Evolutionary conservation across 352 stramenopile species (phyloP).

Genomic region (Plasmopara viticola): DNA sequence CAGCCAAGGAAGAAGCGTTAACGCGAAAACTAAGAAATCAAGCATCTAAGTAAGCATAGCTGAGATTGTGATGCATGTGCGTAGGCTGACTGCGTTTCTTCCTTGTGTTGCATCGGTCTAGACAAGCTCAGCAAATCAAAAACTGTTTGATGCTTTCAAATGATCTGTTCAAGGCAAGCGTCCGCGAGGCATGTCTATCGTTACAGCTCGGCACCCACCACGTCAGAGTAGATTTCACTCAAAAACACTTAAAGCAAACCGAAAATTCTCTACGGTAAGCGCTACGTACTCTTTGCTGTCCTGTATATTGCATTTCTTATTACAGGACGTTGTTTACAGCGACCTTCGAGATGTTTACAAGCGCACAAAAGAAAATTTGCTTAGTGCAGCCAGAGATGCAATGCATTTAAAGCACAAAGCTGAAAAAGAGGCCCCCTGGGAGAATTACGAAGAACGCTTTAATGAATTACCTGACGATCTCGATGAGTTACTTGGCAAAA

Average conservation of each 20-base stretch:
- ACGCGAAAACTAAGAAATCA: conserved; percentile 70
- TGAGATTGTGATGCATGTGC: not conserved
- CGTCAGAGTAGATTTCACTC: conserved; percentile 59
- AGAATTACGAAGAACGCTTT: conserved; percentile 60
- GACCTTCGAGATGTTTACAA: conserved; percentile 55
- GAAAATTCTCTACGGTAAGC: conserved; percentile 42
- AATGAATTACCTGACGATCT: conserved; percentile 59
- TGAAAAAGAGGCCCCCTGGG: conserved; percentile 60
- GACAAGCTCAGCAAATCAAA: conserved; percentile 66
- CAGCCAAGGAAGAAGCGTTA: conserved; percentile 67
- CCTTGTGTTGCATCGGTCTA: conserved; percentile 10
- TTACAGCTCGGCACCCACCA: conserved; percentile 56
- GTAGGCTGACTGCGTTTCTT: conserved; percentile 4
- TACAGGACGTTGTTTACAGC: conserved; percentile 11
- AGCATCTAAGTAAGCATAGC: conserved; percentile 40
- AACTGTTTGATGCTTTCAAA: conserved; percentile 49
- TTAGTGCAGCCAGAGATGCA: conserved; percentile 49
- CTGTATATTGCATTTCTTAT: conserved; percentile 2
- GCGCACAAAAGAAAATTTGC: conserved; percentile 56
- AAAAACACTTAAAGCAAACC: conserved; percentile 49
- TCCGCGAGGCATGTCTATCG: conserved; percentile 44
- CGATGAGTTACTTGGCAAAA: conserved; percentile 65
- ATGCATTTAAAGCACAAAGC: conserved; percentile 64
- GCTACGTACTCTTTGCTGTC: not conserved
- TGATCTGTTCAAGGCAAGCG: conserved; percentile 41